phyloP scores from a whole-genome alignment of 257 asterid species.

The Penstemon davidsonii region DNA sequence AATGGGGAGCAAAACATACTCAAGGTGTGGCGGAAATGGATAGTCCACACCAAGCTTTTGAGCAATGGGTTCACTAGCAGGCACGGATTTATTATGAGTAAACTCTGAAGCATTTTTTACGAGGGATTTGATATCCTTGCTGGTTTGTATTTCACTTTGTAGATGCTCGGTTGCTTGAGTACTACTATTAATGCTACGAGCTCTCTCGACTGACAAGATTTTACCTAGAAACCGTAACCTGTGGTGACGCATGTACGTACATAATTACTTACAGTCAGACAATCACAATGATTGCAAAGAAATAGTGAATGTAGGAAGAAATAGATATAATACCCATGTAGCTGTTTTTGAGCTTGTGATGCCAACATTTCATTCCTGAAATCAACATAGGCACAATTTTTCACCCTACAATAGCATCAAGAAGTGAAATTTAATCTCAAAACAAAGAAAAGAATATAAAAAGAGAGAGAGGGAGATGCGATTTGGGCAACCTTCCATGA shows the following conservation, averaged over 20 bases:
- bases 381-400: conserved; percentile 80
- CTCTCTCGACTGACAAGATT: conserved; percentile 69
- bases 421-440: background rate
- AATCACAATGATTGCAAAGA: background rate
- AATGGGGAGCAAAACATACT: conserved; percentile 49
- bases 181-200: conserved; percentile 30
- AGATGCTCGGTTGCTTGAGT: conserved; percentile 37
- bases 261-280: conserved; percentile 4
- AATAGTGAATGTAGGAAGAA: background rate
- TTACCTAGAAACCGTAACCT: conserved; percentile 89
- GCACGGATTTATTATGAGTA: conserved; percentile 28
- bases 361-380: conserved; percentile 68
- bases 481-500: conserved; percentile 51
- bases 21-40: conserved; percentile 92
- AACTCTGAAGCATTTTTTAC: conserved; percentile 38
- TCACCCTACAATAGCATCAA: conserved; percentile 42
- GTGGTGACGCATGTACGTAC: conserved; percentile 7
- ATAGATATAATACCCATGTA: conserved; percentile 58
- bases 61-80: conserved; percentile 63
- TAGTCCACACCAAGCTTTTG: conserved; percentile 84
- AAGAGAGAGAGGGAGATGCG: background rate
- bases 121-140: conserved; percentile 30
- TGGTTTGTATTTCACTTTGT: conserved; percentile 35
- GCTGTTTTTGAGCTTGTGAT: conserved; percentile 73
- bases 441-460: background rate